Base-by-base conservation (phyloP, 2,329 filamentous ascomycete genomes). In the Stemphylium lycopersici region DNA sequence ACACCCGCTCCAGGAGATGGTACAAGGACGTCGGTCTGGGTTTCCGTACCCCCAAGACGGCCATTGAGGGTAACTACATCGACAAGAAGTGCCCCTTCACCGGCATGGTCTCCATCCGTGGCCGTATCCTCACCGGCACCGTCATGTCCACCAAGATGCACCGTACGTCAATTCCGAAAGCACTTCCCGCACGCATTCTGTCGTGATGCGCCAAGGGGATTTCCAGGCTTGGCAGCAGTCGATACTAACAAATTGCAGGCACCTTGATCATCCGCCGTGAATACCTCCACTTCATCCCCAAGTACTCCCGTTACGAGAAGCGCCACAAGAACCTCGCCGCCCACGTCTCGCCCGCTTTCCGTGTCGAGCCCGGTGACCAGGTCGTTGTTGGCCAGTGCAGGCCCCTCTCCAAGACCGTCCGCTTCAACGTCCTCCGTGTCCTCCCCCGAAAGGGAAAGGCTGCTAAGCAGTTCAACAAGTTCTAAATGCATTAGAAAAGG, bases 1-100 rank as follows among this genome's bases (percentile, higher is more conserved):
- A 73, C 71, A 74, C 71, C 65, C 69, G 72, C 54, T 70, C 54
- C 67, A 90, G 91, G 83, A 89, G 93, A 93, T 93, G 89, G 92
- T 97, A 96, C 84, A 99, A 99, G 90, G 95, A 99, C 79, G 92
- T 99, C 76, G 95, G 95, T 84, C 87, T 99, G 82, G 95, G 95
- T 76, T 99, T 99, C 90, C 89, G 91, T 81, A 99, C 95, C 79
- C 95, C 95, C 81, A 96, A 93, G 89, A 92, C 84, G 75, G 95
- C 95, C 81, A 99, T 99, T 87, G 93, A 98, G 84, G 95, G 95
- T 80, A 90, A 81, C 83, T 99, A 98, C 86, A 99, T 99, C 79
- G 95, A 99, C 90, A 99, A 99, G 91, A 99, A 99, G 88, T 99
- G 95, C 90, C 95, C 95, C 72, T 99, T 99, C 90, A 96, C 92